These are phyloP conservation scores for Neurospora sp. DNA, from an alignment of 495 filamentous ascomycete genomes.

Conservation along the genomic window DNA sequence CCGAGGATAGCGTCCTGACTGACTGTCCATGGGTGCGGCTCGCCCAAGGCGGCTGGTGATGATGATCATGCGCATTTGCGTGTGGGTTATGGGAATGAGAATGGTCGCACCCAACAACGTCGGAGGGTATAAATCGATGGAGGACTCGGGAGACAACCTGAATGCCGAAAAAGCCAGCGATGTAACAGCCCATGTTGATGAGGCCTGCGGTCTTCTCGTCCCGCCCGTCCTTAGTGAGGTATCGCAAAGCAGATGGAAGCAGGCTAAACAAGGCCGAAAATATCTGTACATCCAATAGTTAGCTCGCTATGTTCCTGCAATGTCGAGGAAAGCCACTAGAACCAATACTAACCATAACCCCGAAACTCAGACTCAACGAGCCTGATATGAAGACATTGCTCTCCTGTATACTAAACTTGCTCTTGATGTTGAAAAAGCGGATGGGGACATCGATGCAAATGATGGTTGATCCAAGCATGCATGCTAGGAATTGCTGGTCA, in stretches of 20 bases:
- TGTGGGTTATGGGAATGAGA: constrained; percentile 62
- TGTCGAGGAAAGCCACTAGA: not conserved
- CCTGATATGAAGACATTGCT: constrained; percentile 79
- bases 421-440: constrained; percentile 57
- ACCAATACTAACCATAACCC: constrained; percentile 72
- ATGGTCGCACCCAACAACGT: constrained; percentile 88
- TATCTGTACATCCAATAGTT: constrained; percentile 42
- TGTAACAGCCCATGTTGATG: constrained; percentile 64
- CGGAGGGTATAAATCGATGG: constrained; percentile 80
- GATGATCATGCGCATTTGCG: constrained; percentile 19
- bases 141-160: constrained; percentile 67
- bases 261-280: constrained; percentile 93
- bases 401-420: constrained; percentile 76
- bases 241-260: constrained; percentile 73
- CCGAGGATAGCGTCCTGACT: constrained; percentile 16
- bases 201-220: constrained; percentile 58
- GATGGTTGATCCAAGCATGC: constrained; percentile 67
- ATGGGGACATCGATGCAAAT: constrained; percentile 79
- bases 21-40: constrained; percentile 9
- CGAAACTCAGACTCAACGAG: constrained; percentile 85
- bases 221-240: constrained; percentile 58
- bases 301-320: constrained; percentile 8
- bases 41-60: constrained; percentile 13
- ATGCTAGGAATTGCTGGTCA: constrained; percentile 43
- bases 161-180: constrained; percentile 75